Conservation (phyloP, 2,329 filamentous ascomycete species). For the Gaeumannomyces sp. region DNA sequence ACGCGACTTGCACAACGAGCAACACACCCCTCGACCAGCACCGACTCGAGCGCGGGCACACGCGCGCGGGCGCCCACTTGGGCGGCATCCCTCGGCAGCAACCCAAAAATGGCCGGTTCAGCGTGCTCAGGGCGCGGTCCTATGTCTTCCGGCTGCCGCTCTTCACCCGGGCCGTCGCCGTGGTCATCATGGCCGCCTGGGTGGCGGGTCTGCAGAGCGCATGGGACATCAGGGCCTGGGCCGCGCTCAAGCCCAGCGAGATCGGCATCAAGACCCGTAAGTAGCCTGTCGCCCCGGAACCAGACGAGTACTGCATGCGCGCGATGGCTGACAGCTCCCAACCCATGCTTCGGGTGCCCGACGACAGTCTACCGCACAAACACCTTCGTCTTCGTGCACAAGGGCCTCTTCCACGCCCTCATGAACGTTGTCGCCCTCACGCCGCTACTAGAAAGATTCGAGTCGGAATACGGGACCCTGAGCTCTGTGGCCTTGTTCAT, state of each 20-base stretch:
- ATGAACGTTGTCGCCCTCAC: constrained; percentile 75
- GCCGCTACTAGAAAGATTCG: constrained; percentile 90
- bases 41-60: background rate
- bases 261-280: constrained; percentile 65
- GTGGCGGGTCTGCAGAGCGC: constrained; percentile 60
- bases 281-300: constrained; percentile 26
- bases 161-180: constrained; percentile 67
- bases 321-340: background rate
- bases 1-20: background rate
- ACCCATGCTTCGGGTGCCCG: too few relatives aligned
- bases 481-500: constrained; percentile 83
- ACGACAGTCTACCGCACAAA: constrained; percentile 80
- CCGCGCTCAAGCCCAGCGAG: constrained; percentile 70
- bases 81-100: background rate
- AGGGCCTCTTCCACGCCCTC: constrained; percentile 71
- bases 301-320: too few relatives aligned
- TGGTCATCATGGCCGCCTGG: constrained; percentile 64
- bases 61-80: background rate
- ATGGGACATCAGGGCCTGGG: constrained; percentile 72
- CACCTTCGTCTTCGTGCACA: constrained; percentile 83
- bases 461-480: constrained; percentile 85
- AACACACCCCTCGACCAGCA: background rate
- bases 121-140: constrained; percentile 66
- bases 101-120: constrained; percentile 50
- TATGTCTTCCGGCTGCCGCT: constrained; percentile 83